phyloP scores from a whole-genome alignment of 345 rosid species.

The Gossypium rotundifolium region DNA sequence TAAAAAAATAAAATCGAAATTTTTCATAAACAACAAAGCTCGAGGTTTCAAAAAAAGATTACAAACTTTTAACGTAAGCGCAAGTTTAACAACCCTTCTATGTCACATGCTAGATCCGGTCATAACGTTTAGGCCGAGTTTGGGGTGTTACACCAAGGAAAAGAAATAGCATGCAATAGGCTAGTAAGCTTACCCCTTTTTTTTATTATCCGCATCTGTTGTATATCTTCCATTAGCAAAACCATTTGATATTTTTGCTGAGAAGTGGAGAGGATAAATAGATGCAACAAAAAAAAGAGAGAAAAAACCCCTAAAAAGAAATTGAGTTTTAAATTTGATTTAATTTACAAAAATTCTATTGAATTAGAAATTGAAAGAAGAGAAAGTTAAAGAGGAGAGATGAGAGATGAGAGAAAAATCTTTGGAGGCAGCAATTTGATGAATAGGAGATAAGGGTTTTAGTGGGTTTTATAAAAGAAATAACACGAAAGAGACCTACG shows the following conservation, averaged over 20 bases:
- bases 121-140: too few species aligned
- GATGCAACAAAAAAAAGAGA: slow-evolving; percentile 25
- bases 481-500: too few species aligned
- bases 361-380: too few species aligned
- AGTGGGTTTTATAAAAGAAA: not conserved
- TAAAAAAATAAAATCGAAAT: too few species aligned
- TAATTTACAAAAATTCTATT: not conserved
- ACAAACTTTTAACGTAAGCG: too few species aligned
- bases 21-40: too few species aligned
- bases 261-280: slow-evolving; percentile 38
- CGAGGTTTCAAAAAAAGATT: too few species aligned
- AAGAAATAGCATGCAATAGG: slow-evolving; percentile 29
- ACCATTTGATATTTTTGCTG: not conserved
- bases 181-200: slow-evolving; percentile 49
- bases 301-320: not conserved
- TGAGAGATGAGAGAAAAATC: not conserved
- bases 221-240: slow-evolving; percentile 33
- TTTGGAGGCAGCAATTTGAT: not conserved
- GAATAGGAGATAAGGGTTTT: not conserved
- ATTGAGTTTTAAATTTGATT: too few species aligned
- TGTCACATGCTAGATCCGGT: too few species aligned
- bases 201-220: slow-evolving; percentile 39
- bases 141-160: too few species aligned
- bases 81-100: too few species aligned
- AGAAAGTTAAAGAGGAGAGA: not conserved